Evolutionary conservation across 2,329 filamentous ascomycete species (phyloP), one percentile per base, ranked within the genome.

Genomic region (Xylariaceae sp.): DNA sequence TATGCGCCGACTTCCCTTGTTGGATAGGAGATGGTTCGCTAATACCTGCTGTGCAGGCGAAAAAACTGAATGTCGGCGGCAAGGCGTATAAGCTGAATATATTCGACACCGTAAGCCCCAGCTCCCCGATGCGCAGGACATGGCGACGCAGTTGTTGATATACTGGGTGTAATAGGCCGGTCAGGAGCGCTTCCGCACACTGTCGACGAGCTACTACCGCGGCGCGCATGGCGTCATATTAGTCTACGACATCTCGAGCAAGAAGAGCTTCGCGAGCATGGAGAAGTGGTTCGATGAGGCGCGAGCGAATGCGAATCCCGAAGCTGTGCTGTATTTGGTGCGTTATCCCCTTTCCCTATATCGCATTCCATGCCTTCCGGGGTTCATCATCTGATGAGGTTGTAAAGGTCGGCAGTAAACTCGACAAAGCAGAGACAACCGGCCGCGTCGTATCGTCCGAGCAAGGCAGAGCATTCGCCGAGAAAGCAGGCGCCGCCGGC

Each of bases 211-310:
- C 58, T 80, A 79, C 69, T 80, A 81, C 71, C 77, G 78, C 48
- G 78, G 77, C 57, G 77, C 78, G 2, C 78, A 80, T 62, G 79
- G 74, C 62, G 76, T 81, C 58, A 72, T 81, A 56, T 68, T 81
- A 30, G 77, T 80, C 57, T 81, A 80, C 68, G 79, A 81, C 67
- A 73, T 79, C 30, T 76, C 77, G 49, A 78, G 71, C 66, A 71
- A 79, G 37, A 76, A 79, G 53, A 79, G 76, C 58, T 83, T 83
- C 66, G 67, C 75, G 23, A 74, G 76, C 53, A 80, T 83, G 78
- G 78, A 80, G 51, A 73, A 74, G 53, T 84, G 81, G 80, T 80
- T 81, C 64, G 76, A 80, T 50, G 80, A 83, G 67, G 81, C 77
- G 5, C 76, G 80, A 65, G 68, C 71, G 10, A 81, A 82, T 66